Conservation (phyloP, 768 basidiomycete species). For the Suillus decipiens region DNA sequence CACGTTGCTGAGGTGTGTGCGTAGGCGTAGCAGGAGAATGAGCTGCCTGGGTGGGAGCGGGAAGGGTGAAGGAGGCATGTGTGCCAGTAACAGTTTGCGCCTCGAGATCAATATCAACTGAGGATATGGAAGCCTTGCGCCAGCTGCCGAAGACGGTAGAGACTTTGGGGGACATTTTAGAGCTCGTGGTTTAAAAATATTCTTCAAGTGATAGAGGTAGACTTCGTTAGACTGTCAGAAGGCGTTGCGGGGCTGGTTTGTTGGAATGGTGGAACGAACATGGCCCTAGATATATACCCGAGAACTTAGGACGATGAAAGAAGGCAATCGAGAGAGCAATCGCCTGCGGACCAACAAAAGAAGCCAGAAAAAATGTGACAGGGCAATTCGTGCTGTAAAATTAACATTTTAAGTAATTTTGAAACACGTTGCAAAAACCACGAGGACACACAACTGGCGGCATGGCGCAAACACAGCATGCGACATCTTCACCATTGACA, state of each 20-base stretch:
- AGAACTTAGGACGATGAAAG: not conserved
- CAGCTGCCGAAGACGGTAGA: slow-evolving; percentile 20
- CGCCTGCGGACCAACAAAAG: slow-evolving; percentile 15
- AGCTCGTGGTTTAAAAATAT: slow-evolving; percentile 10
- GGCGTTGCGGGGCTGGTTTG: slow-evolving; percentile 1
- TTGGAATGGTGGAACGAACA: slow-evolving; percentile 9
- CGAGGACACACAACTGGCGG: not conserved
- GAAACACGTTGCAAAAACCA: not conserved
- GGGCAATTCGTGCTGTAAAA: slow-evolving; percentile 4
- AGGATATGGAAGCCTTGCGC: slow-evolving; percentile 13
- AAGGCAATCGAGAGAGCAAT: slow-evolving; percentile 14
- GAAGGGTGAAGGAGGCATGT: slow-evolving; percentile 12
- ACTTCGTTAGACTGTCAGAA: not conserved
- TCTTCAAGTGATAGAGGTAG: not conserved
- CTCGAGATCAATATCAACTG: slow-evolving; percentile 19
- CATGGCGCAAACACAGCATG: not conserved
- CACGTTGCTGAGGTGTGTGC: slow-evolving; percentile 8
- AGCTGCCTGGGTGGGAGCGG: slow-evolving; percentile 11
- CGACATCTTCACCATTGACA: not conserved
- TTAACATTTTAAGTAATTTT: slow-evolving; percentile 11
- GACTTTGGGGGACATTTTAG: slow-evolving; percentile 8
- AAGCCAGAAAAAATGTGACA: not conserved
- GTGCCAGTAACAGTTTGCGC: slow-evolving; percentile 18
- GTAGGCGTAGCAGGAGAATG: slow-evolving; percentile 10
- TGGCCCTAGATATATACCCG: slow-evolving; percentile 15